Base-by-base conservation (phyloP, 164 flowering plant species). In the Brasenia schreberi region DNA sequence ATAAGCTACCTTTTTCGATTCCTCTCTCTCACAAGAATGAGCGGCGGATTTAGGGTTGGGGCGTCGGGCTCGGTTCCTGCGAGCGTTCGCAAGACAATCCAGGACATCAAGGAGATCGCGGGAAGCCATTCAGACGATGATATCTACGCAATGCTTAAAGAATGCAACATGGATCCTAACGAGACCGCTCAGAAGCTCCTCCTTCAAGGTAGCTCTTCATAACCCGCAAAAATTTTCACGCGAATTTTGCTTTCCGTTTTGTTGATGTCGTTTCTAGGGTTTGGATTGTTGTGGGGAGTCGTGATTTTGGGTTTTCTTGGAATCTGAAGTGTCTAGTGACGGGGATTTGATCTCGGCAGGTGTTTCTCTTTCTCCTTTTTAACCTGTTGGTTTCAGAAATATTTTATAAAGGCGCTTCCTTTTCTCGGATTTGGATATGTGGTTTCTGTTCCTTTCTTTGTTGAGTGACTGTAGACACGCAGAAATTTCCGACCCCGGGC, bases 91-190 rank as follows among this genome's bases (percentile, higher is more conserved):
- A 84, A 83, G 74, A 80, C 73, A 78, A 87, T 92, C 81, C 84
- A 89, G 63, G 74, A 80, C 77, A 80, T 92, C 27, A 89, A 87
- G 79, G 97, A 89, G 88, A 84, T 85, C 87, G 77, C 90, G 4
- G 82, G 86, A 4, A 83, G 79, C 67, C 89, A 86, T 70, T 68
- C 74, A 68, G 39, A 3, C 1, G 39, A 33, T 1, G 39, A 33
- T 77, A 82, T 92, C 67, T 81, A 86, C 64, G 88, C 94, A 81
- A 89, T 87, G 94, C 93, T 91, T 63, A 82, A 76, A 65, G 96
- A 91, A 63, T 91, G 97, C 61, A 68, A 76, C 59, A 91, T 89
- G 96, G 97, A 91, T 83, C 97, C 97, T 75, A 86, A 91, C 67
- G 97, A 91, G 68, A 83, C 97, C 67, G 74, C 84, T 16, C 92